Evolutionary conservation across 1,139 yeast genomes (phyloP), one percentile per base, ranked within the genome.

Genomic region (Torulaspora pretoriensis): DNA sequence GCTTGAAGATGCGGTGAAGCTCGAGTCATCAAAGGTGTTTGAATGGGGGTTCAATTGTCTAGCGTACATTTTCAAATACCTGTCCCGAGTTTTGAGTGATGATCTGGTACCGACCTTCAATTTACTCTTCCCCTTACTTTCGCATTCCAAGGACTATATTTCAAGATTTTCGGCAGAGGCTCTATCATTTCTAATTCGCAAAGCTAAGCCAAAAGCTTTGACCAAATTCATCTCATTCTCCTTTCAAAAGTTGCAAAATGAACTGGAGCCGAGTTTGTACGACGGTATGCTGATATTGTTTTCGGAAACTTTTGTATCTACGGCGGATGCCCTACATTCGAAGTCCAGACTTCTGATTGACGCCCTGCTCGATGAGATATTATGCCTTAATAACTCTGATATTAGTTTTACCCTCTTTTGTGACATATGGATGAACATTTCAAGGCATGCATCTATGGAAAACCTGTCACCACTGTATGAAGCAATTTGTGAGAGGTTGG

Each of bases 121-220:
- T 30, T 65, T 77, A 3, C 68, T 92, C 25, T 68, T 80, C 32
- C 95, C 95, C 1, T 64, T 90, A 24, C 70, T 89, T 50, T 69
- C 68, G 42, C 77, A 75, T 49, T 76, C 79, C 47, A 75, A 76
- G 49, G 76, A 77, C 14, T 85, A 84, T 55, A 75, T 90, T 34
- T 73, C 88, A 1, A 72, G 96, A 50, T 92, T 90, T 59, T 81
- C 96, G 27, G 90, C 97, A 0, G 97, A 92, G 63, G 92, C 97
- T 0, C 65, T 92, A 40, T 86, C 97, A 0, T 92, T 85, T 56
- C 70, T 92, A 48, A 71, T 92, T 9, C 77, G 95, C 60, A 88
- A 87, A 63, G 75, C 85, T 56, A 72, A 72, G 14, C 63, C 72
- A 0, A 74, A 72, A 1, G 69, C 77, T 4, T 67, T 89, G 38